Evolutionary conservation across 768 basidiomycete species (phyloP), one percentile per base, ranked within the genome.

Genomic region (Mycena pura): DNA sequence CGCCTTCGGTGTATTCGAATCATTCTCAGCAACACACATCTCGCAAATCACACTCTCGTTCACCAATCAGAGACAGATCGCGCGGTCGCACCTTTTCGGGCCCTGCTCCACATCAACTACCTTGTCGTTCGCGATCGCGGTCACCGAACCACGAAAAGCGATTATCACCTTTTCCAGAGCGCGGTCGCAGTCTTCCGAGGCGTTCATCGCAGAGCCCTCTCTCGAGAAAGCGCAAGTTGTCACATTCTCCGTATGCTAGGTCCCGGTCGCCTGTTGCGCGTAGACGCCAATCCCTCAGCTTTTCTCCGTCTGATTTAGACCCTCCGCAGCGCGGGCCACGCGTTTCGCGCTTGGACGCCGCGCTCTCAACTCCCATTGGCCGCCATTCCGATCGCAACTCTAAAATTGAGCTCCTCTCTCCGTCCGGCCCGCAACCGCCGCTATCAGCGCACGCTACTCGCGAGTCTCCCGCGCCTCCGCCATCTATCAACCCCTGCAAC

Each of bases 401-500:
- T 4, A 51, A 25, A 10, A 40, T 6, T 10, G 38, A 48, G 14
- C 63, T 31, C 6, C 7, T 21, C 11, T 51, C 44, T 51, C 48
- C 56, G 52, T 56, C 57, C 56, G 38, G 36, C 27, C 47, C 66
- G 57, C 36, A 52, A 49, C 43, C 41, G 14, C 43, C 63, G 58
- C 29, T 56, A 21, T 27, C 43, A 28, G 19, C 31, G 3, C 43
- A 21, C 28, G 19, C 29, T n/a, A 50, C n/a, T 63, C 36, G 6
- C 32, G 48, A 39, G 17, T 39, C 34, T 0, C 39, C 48, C 25
- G 22, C 61, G n/a, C 22, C 54, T 17, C 41, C 62, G 27, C 24
- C 53, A 14, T 46, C 52, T 54, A 55, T 57, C 1, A 60, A 65
- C 36, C 72, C 76, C 9, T 77, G 73, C 56, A 69, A 76, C 52